phyloP scores from a whole-genome alignment of 2,329 filamentous ascomycete species.

The Alternaria sp. region DNA sequence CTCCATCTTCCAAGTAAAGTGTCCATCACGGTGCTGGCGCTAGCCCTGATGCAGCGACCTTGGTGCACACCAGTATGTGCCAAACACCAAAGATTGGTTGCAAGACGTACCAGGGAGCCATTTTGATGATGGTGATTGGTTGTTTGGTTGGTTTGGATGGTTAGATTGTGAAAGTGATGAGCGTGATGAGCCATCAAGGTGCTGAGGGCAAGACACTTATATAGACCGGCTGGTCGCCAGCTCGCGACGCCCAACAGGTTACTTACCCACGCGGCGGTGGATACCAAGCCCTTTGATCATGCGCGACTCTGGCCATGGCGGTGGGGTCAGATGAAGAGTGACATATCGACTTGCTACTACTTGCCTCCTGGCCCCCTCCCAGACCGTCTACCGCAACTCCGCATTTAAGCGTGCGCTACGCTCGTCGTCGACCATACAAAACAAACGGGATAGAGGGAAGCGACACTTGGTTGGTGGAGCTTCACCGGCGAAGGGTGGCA shows the following conservation, averaged over 20 bases:
- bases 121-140: slow-evolving; percentile 24
- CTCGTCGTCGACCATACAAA: not conserved
- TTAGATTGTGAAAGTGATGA: slow-evolving; percentile 10
- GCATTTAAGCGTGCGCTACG: not conserved
- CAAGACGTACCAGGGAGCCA: slow-evolving; percentile 38
- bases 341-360: slow-evolving; percentile 13
- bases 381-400: not conserved
- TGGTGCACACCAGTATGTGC: not conserved
- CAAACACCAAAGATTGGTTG: not conserved
- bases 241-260: not conserved
- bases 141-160: slow-evolving; percentile 14
- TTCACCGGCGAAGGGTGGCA: not conserved
- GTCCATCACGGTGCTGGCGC: slow-evolving; percentile 31
- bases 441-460: not conserved
- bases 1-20: slow-evolving; percentile 8
- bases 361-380: not conserved
- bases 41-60: slow-evolving; percentile 9
- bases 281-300: slow-evolving; percentile 3
- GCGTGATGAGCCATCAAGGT: slow-evolving; percentile 36
- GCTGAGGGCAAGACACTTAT: slow-evolving; percentile 26
- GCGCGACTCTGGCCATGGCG: slow-evolving; percentile 11
- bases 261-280: slow-evolving; percentile 5
- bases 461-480: slow-evolving; percentile 1
- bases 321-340: slow-evolving; percentile 11
- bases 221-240: slow-evolving; percentile 17